Base-by-base conservation (phyloP, 305 asterid genomes). In the Fraxinus baroniana region DNA sequence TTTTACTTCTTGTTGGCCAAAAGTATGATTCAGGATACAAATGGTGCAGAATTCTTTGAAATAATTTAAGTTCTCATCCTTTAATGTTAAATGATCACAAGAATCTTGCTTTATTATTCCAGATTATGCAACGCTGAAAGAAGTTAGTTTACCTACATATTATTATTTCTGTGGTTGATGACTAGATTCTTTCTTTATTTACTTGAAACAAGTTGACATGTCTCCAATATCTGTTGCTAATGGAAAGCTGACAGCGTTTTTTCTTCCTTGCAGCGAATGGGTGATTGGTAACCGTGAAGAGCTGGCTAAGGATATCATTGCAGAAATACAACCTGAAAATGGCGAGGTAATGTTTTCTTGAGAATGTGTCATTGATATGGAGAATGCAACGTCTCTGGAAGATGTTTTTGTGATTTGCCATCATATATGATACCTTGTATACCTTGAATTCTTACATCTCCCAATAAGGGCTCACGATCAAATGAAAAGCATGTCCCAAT, bases 231-330 rank as follows among this genome's bases (percentile, higher is more conserved):
- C 73, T 12, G 44, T 26, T 72, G 52, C 41, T 76, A 57, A 73
- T 60, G 10, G 32, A 76, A 52, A 66, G 28, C 49, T 79, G 7
- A 22, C 41, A 46, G 36, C 71, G 8, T 81, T 74, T 46, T 32
- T 80, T 76, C 83, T 24, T 36, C 79, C 81, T 83, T 89, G 87
- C 92, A 96, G 99, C 87, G 99, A 96, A 90, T 94, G 98, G 99
- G 99, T 96, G 84, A 91, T 96, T 79, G 99, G 98, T 68, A 94
- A 96, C 86, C 97, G 97, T 72, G 99, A 96, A 90, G 99, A 93
- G 83, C 84, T 96, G 85, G 95, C 92, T 0, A 93, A 92, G 91
- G 97, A 96, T 87, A 93, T 96, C 39, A 87, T 93, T 66, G 91
- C 98, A 57, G 97, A 92, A 85, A 94, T 96, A 86, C 95, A 90